Evolutionary conservation across 768 basidiomycete species (phyloP), one percentile per base, ranked within the genome.

Genomic region (Pleurotus giganteus): DNA sequence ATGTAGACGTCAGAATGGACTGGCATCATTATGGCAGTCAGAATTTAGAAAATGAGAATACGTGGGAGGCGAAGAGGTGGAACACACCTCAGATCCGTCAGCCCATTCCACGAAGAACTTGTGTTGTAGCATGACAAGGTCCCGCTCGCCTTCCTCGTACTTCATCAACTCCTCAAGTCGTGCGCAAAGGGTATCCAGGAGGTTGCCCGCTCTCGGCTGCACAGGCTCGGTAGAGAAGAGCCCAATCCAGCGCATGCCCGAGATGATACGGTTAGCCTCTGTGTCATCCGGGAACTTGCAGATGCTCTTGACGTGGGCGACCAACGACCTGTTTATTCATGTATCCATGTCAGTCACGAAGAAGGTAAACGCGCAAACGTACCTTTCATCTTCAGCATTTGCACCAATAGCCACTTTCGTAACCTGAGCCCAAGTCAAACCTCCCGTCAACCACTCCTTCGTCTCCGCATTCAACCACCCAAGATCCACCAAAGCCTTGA

Each of bases 111-210:
- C 86, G 62, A 92, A 74, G 67, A 99, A 98, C 77, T 95, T 96
- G 82, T 99, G 96, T 74, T 98, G 96, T 52, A 99, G 84, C 86
- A 98, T 92, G 57, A 99, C 91, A 57, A 98, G 83, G 70, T 99
- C 96, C 9, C 92, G 87, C 72, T 98, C 94, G 59, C 91, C 92
- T 44, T 78, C 72, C 59, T 86, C 89, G 73, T 96, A 98, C 70
- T 86, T 82, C 91, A 98, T 97, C 68, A 96, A 80, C 57, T 77
- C 83, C 77, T 99, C 95, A 46, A 99, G 82, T 19, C 80, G 85
- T 2, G 83, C 91, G 68, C 95, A 97, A 57, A 99, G 87, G 3
- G 97, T 95, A 72, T 97, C 94, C 60, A 99, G 84, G 60, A 96
- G 79, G 73, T 90, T 94, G 31, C 79, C 79, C 28, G 76, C 84